Percentiles rank a stretch among this genome's conserved stretches.
Evolutionary conservation across 2,329 filamentous ascomycete genomes (phyloP).

Genomic region (Fusarium staphyleae): DNA sequence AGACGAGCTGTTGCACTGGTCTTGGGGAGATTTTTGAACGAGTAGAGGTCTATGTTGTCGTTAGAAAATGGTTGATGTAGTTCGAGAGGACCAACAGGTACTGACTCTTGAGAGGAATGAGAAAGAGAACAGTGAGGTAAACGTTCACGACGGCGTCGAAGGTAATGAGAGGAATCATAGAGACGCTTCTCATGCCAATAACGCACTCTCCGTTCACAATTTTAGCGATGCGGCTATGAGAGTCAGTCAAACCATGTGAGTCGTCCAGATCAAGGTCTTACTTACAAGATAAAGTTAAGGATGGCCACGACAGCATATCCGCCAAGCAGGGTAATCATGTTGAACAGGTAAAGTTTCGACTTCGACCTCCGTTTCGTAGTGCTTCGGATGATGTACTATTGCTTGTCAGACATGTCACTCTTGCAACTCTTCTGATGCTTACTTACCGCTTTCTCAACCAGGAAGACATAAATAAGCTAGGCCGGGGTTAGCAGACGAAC

Average conservation of each 20-base stretch:
- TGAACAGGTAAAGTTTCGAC: slow-evolving; percentile 67
- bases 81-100: too few relatives aligned
- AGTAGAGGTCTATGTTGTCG: slow-evolving; percentile 56
- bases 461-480: slow-evolving; percentile 67
- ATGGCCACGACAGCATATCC: slow-evolving; percentile 57
- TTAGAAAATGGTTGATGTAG: not conserved
- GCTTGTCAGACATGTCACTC: not conserved
- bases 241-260: slow-evolving; percentile 1
- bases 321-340: slow-evolving; percentile 63
- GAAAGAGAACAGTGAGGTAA: slow-evolving; percentile 68
- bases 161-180: slow-evolving; percentile 67
- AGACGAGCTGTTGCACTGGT: slow-evolving; percentile 53
- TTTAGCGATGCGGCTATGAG: slow-evolving; percentile 60
- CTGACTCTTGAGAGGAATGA: slow-evolving; percentile 65
- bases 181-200: slow-evolving; percentile 65
- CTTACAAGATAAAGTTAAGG: slow-evolving; percentile 65
- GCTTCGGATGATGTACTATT: slow-evolving; percentile 64
- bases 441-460: slow-evolving; percentile 68
- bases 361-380: slow-evolving; percentile 58
- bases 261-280: not conserved
- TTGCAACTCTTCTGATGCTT: not conserved
- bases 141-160: slow-evolving; percentile 69
- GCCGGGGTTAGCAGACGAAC: not conserved
- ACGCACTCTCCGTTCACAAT: slow-evolving; percentile 64
- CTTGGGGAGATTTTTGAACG: slow-evolving; percentile 57